Base-by-base conservation (phyloP, 345 rosid genomes). In the Hibiscus syriacus region DNA sequence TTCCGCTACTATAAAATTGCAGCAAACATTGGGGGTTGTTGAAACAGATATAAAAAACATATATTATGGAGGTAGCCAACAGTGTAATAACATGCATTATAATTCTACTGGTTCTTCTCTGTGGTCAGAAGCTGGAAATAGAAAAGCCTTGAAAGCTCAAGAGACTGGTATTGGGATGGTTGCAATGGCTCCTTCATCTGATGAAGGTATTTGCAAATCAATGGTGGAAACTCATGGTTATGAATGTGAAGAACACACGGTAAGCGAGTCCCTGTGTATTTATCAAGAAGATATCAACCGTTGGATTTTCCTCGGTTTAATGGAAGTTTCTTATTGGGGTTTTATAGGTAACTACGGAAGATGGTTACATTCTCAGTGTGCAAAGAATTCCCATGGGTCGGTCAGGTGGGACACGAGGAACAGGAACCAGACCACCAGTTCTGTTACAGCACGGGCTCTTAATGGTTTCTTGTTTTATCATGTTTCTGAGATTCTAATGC, bases 331-430 rank as follows among this genome's bases (percentile, higher is more conserved):
- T 34, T 5, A 34, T 1, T 34, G 38, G 1, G 20, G n/a, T 48
- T 46, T 45, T 70, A 57, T 68, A 84, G 89, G 87, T 87, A 22
- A 81, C 83, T 6, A 85, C 90, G 5, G n/a, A 73, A 66, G 88
- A 85, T 71, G 92, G 90, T 9, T 83, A 72, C 46, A 74, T 83
- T 55, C 85, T 87, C 34, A 79, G 85, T 74, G 6, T 87, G 64
- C 92, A 80, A 74, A 82, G 85, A 57, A 85, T 87, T 58, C 83
- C 85, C 3, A 49, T 13, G 2, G 80, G 83, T n/a, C 43, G 48
- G 53, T 80, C 78, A 2, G 82, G 80, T 9, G 70, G 64, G 43
- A 55, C 69, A 22, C 14, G 65, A 9, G 79, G 57, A 27, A 61
- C 67, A 9, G 79, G 57, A 27, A 61, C 55, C 43, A 70, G 73